Evolutionary conservation across 2,329 filamentous ascomycete genomes (phyloP), one percentile per base, ranked within the genome.

Genomic region (Neopestalotiopsis rosae): DNA sequence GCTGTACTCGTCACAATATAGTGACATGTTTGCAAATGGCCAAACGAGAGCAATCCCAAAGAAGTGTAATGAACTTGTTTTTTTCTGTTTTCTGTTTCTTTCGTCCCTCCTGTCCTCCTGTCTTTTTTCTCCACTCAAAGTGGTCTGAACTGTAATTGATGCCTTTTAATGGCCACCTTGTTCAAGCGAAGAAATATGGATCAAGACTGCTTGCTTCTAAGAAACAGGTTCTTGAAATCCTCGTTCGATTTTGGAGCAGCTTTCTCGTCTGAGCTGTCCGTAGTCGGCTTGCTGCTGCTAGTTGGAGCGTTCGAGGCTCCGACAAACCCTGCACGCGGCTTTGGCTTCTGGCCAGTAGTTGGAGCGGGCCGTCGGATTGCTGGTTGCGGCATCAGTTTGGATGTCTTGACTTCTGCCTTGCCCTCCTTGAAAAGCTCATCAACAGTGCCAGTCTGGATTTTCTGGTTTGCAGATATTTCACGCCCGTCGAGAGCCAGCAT

Each of bases 401-500:
- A 73, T 72, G 69, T 71, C 69, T 62, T 76, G 71, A 72, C 81
- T 77, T 73, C 79, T 76, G 70, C 82, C 81, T 28, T 84, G 79
- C 10, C 79, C 79, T 71, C 80, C 30, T 82, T 81, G 68, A 88
- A 87, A 32, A 92, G 79, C 69, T 91, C 87, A 14, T 85, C 83
- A 28, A 86, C 76, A 3, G 83, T 82, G 7, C 89, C 90, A 0
- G 85, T 88, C 17, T 84, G 85, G 30, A 92, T 80, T 68, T 81
- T 86, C 45, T 83, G 81, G 3, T 85, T 87, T 61, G 76, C 74
- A 45, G 83, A 85, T 59, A 91, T 86, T 64, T 88, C 85, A 65
- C 84, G 76, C 5, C 87, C 87, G 58, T 89, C 84, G 2, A 92
- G 81, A 32, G 83, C 84, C 7, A 92, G 77, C n/a, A 88, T 84